phyloP scores from a whole-genome alignment of 805 yeast genomes.

The Clavispora fructus region DNA sequence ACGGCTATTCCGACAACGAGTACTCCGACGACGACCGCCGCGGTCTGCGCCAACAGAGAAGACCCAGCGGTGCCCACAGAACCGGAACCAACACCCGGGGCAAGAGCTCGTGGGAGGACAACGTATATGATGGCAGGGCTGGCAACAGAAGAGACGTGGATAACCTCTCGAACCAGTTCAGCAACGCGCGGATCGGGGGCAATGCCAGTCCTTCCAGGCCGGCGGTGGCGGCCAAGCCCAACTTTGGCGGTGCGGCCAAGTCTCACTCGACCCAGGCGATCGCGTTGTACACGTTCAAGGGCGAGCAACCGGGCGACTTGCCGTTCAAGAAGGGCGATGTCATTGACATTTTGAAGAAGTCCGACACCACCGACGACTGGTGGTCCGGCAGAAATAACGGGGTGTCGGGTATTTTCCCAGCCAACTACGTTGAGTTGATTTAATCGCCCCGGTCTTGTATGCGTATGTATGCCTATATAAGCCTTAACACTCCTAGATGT shows the following conservation, averaged over 20 bases:
- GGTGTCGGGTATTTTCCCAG: constrained; percentile 90
- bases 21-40: constrained; percentile 32
- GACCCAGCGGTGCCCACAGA: constrained; percentile 35
- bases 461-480: not conserved
- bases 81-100: constrained; percentile 4
- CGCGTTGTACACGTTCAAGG: constrained; percentile 83
- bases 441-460: constrained; percentile 14
- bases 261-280: constrained; percentile 69
- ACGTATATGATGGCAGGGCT: constrained; percentile 55
- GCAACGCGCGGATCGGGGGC: constrained; percentile 22
- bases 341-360: constrained; percentile 77
- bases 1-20: constrained; percentile 32
- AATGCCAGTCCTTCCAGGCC: constrained; percentile 32
- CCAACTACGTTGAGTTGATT: constrained; percentile 85
- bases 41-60: constrained; percentile 18
- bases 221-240: constrained; percentile 34
- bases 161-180: constrained; percentile 29
- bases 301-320: constrained; percentile 91
- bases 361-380: constrained; percentile 93
- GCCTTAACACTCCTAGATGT: not conserved
- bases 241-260: constrained; percentile 32
- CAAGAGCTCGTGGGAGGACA: constrained; percentile 79
- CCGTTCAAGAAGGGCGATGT: constrained; percentile 93
- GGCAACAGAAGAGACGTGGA: constrained; percentile 35
- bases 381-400: constrained; percentile 94